Evolutionary conservation across 1,139 yeast species (phyloP).

Genomic region (Kluyveromyces sp.): DNA sequence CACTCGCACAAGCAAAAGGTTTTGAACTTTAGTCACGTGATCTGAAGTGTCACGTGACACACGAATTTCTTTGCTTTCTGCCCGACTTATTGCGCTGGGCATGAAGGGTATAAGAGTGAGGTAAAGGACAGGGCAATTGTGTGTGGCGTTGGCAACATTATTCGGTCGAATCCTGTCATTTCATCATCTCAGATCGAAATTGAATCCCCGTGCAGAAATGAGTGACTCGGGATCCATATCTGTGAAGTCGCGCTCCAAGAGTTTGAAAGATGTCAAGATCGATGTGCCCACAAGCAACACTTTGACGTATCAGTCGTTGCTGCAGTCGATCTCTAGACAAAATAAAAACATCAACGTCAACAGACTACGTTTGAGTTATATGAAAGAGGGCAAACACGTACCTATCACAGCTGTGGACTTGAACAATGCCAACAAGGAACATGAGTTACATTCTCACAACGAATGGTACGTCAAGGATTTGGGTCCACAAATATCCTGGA

Average conservation of each 20-base stretch:
- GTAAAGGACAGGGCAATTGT: no score
- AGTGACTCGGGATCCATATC: neutral
- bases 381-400: slow-evolving; percentile 26
- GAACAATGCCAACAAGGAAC: slow-evolving; percentile 28
- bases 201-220: no score
- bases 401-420: slow-evolving; percentile 23
- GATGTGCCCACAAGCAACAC: slow-evolving; percentile 33
- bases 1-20: no score
- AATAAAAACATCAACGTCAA: slow-evolving; percentile 39
- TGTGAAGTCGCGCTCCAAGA: slow-evolving; percentile 45
- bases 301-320: slow-evolving; percentile 32
- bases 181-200: no score
- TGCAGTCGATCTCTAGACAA: slow-evolving; percentile 38
- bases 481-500: slow-evolving; percentile 92
- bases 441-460: slow-evolving; percentile 26
- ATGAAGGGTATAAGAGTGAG: no score
- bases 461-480: slow-evolving; percentile 65
- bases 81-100: no score
- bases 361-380: slow-evolving; percentile 37
- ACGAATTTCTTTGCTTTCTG: no score
- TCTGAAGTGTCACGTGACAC: no score
- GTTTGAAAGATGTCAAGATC: slow-evolving; percentile 38
- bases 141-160: no score
- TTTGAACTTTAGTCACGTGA: no score
- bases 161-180: no score